Percentiles rank a stretch among this genome's conserved stretches.
phyloP scores from a whole-genome alignment of 495 filamentous ascomycete genomes.

The Penicillium flavigenum region DNA sequence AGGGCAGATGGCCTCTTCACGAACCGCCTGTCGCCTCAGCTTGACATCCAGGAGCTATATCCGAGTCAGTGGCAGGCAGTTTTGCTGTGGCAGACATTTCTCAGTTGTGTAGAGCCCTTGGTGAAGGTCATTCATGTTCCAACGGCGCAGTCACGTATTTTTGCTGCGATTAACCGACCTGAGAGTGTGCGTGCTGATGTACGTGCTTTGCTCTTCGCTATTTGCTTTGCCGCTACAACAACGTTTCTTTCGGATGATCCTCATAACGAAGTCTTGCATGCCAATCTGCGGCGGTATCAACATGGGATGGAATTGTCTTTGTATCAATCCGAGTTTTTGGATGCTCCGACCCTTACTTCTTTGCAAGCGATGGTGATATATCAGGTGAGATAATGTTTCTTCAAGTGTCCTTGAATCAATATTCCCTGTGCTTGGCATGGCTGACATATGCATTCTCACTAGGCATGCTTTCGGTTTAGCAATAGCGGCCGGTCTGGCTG shows the following conservation, averaged over 20 bases:
- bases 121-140: slow-evolving; percentile 49
- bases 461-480: slow-evolving; percentile 45
- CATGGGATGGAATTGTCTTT: slow-evolving; percentile 34
- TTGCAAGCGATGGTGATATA: slow-evolving; percentile 40
- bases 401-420: not conserved
- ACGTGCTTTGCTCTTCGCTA: slow-evolving; percentile 44
- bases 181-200: slow-evolving; percentile 33
- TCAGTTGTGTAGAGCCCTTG: slow-evolving; percentile 39
- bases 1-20: slow-evolving; percentile 24
- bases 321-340: slow-evolving; percentile 30
- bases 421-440: not conserved
- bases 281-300: slow-evolving; percentile 34
- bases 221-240: slow-evolving; percentile 44
- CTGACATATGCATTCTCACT: slow-evolving; percentile 2
- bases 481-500: slow-evolving; percentile 47
- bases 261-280: slow-evolving; percentile 24
- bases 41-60: slow-evolving; percentile 21
- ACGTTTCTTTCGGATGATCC: slow-evolving; percentile 32
- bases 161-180: slow-evolving; percentile 38
- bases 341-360: slow-evolving; percentile 35
- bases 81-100: slow-evolving; percentile 34
- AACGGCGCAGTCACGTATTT: slow-evolving; percentile 31
- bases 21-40: slow-evolving; percentile 19
- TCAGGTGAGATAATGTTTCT: slow-evolving; percentile 20
- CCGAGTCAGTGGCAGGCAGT: slow-evolving; percentile 31